Evolutionary conservation across 192 early-diverging fungal genomes (phyloP).

Genomic region (Linnemannia schmuckeri): DNA sequence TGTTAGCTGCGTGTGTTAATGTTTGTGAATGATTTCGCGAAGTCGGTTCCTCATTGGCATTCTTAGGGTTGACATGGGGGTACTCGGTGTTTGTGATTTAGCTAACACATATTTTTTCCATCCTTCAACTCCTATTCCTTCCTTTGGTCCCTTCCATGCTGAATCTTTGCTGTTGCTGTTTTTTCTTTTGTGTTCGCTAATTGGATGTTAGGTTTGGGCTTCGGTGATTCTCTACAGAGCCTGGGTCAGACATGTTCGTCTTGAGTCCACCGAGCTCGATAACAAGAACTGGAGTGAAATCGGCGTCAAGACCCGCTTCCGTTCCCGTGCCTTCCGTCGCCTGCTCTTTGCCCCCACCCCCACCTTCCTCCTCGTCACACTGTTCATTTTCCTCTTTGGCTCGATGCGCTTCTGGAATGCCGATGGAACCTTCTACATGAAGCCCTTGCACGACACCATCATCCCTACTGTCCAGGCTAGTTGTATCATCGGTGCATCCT

Average conservation of each 20-base stretch:
- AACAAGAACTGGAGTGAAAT: conserved; percentile 12
- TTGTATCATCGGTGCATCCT: conserved; percentile 37
- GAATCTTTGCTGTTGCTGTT: background rate
- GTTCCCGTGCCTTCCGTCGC: background rate
- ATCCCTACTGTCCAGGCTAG: conserved; percentile 35
- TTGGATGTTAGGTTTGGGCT: conserved; percentile 26
- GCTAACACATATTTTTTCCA: background rate
- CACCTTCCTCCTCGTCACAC: conserved; percentile 29
- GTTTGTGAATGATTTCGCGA: background rate
- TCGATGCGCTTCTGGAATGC: conserved; percentile 56
- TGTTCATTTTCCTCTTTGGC: conserved; percentile 33
- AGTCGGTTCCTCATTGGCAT: background rate
- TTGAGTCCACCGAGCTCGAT: conserved; percentile 11
- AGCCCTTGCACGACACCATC: conserved; percentile 25
- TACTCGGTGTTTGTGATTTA: background rate
- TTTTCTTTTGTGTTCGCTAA: background rate
- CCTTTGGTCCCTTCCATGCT: background rate
- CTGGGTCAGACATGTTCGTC: conserved; percentile 22
- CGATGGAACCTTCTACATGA: conserved; percentile 40
- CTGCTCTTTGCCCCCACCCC: conserved; percentile 32
- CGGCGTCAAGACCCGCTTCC: background rate
- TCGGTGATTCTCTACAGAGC: conserved; percentile 28
- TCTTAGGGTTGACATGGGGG: background rate
- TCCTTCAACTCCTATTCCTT: too few species aligned
- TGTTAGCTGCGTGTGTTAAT: background rate